A percentile compares a stretch with the other conserved stretches of the same genome.
Evolutionary conservation across 352 stramenopile genomes (phyloP).

Genomic region (Phytophthora nicotianae): DNA sequence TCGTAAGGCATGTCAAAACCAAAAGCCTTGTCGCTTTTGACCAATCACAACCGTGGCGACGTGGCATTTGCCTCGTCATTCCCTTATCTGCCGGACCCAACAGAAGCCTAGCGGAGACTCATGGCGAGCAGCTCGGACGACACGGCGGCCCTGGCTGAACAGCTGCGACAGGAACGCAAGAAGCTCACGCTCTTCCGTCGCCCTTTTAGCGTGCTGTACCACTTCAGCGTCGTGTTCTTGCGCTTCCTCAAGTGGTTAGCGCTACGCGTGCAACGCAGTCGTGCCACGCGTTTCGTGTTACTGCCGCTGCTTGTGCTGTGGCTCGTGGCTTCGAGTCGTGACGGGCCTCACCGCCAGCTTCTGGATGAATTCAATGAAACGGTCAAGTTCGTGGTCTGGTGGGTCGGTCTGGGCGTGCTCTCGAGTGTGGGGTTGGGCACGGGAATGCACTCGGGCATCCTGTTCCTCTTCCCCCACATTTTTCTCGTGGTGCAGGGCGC

Average conservation of each 20-base stretch:
- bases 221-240: constrained; percentile 81
- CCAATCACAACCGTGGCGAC: constrained; percentile 22
- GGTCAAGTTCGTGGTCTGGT: constrained; percentile 92
- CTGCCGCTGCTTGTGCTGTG: constrained; percentile 75
- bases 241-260: constrained; percentile 78
- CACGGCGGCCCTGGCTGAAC: constrained; percentile 44
- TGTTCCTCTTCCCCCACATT: constrained; percentile 96
- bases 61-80: constrained; percentile 17
- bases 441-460: constrained; percentile 94
- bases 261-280: constrained; percentile 67
- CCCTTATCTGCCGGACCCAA: constrained; percentile 14
- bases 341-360: constrained; percentile 74
- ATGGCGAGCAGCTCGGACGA: constrained; percentile 19
- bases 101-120: constrained; percentile 18
- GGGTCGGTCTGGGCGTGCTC: constrained; percentile 93
- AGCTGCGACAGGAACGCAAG: constrained; percentile 78
- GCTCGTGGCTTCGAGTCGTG: constrained; percentile 62
- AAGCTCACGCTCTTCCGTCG: constrained; percentile 85
- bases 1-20: too few species aligned
- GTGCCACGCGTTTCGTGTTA: constrained; percentile 78
- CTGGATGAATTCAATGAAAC: constrained; percentile 86
- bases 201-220: constrained; percentile 75
- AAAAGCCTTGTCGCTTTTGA: constrained; percentile 12
- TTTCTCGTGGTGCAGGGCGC: constrained; percentile 92
- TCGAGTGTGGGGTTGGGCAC: constrained; percentile 94